Evolutionary conservation across 495 filamentous ascomycete genomes (phyloP), one percentile per base, ranked within the genome.

Genomic region (Bathelium albidoporum): DNA sequence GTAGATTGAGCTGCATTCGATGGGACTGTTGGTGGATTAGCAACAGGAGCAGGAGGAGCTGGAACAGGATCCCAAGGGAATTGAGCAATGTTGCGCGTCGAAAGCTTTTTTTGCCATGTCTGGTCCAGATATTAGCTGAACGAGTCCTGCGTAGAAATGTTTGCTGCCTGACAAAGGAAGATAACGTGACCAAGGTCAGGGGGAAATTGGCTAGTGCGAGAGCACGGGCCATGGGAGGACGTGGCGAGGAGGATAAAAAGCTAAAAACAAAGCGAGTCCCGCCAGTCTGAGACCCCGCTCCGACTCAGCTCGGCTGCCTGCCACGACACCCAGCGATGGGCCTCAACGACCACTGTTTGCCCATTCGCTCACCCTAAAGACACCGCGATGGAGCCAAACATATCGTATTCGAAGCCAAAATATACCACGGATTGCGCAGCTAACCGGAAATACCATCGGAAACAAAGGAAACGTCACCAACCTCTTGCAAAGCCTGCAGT

Each of bases 41-140:
- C 49, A 77, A 77, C 39, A 81, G 82, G 58, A 76, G 67, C 32
- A 44, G 81, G 76, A 80, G 82, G 66, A 43, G 70, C 64, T 59
- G 82, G 83, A 60, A 83, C 69, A 62, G 94, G 94, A 70, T 97
- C 95, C 95, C 95, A 99, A 26, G 95, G 95, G 75, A 97, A 97
- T 43, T 83, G 78, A 60, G 92, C 95, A 65, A 96, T 83, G 55
- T 87, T 82, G 58, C 91, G 82, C 67, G 85, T 83, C 0, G 93
- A 87, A 24, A 97, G 83, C 76, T 91, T 95, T 62, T 82, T 80
- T 76, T 97, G 93, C 95, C 95, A 99, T 76, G 81, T 88, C 94
- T 98, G 71, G 20, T n/a, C 1, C 18, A 3, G 41, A 62, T 2
- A 59, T 58, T 22, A 55, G 29, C 52, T 16, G 32, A 31, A 62